A percentile compares a stretch with the other conserved stretches of the same genome.
Evolutionary conservation across 176 grass and related monocot species (phyloP).

Genomic region (Coix lacrymajobi): DNA sequence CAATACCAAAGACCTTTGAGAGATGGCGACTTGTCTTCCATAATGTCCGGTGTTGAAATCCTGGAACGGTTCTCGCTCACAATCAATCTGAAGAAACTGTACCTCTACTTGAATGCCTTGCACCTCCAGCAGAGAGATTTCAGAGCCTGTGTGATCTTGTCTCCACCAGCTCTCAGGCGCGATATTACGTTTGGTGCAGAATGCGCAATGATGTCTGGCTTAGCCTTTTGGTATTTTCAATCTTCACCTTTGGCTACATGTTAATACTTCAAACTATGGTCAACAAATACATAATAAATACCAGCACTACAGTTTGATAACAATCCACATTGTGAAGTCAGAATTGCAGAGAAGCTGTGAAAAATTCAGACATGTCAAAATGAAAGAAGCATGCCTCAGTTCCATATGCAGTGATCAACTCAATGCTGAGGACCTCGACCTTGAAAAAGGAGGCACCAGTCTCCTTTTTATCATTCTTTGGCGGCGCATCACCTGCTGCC

Average conservation of each 20-base stretch:
- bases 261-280: background rate
- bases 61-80: background rate
- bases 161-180: slow-evolving; percentile 63
- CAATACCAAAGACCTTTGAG: background rate
- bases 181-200: slow-evolving; percentile 71
- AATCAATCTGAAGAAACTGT: slow-evolving; percentile 16
- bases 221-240: slow-evolving; percentile 65
- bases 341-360: background rate
- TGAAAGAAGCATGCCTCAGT: slow-evolving; percentile 45
- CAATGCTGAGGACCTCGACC: slow-evolving; percentile 80
- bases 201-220: slow-evolving; percentile 75
- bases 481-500: slow-evolving; percentile 50
- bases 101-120: slow-evolving; percentile 83
- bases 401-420: slow-evolving; percentile 84
- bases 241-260: slow-evolving; percentile 53
- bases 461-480: slow-evolving; percentile 41
- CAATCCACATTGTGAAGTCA: background rate
- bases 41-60: background rate
- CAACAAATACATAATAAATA: background rate
- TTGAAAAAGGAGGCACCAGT: slow-evolving; percentile 65
- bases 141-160: slow-evolving; percentile 76
- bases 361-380: background rate
- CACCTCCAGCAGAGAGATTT: slow-evolving; percentile 77
- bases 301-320: background rate
- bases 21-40: background rate